phyloP scores from a whole-genome alignment of 1,284 basidiomycete genomes.

The Irpex sp. region DNA sequence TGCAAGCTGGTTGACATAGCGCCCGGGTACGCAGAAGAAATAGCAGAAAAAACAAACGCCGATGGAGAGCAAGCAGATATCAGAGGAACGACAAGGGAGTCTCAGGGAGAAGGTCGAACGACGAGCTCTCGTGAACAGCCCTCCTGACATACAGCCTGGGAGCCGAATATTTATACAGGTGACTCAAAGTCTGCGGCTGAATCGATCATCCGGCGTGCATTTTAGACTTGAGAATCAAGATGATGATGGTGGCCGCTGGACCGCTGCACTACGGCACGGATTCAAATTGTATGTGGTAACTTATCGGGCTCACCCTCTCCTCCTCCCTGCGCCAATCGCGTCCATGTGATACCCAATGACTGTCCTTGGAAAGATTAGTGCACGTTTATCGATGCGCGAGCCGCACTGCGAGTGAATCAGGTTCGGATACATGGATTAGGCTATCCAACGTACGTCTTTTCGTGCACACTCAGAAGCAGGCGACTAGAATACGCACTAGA shows the following conservation, averaged over 20 bases:
- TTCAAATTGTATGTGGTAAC: no score
- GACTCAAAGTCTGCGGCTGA: neutral
- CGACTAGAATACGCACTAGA: neutral
- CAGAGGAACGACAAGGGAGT: neutral
- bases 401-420: neutral
- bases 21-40: neutral
- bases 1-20: constrained; percentile 12
- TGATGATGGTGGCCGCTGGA: neutral
- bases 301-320: no score
- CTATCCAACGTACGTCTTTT: neutral
- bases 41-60: neutral
- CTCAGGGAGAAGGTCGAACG: no score
- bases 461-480: neutral
- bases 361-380: neutral
- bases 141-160: no score
- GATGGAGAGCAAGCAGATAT: neutral
- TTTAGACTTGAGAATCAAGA: neutral
- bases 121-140: no score
- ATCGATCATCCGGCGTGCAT: neutral
- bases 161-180: neutral
- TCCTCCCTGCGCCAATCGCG: neutral
- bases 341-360: neutral
- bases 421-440: neutral
- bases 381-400: neutral
- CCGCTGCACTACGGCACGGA: no score